phyloP scores from a whole-genome alignment of 495 filamentous ascomycete species.

The Daldinia vernicosa region DNA sequence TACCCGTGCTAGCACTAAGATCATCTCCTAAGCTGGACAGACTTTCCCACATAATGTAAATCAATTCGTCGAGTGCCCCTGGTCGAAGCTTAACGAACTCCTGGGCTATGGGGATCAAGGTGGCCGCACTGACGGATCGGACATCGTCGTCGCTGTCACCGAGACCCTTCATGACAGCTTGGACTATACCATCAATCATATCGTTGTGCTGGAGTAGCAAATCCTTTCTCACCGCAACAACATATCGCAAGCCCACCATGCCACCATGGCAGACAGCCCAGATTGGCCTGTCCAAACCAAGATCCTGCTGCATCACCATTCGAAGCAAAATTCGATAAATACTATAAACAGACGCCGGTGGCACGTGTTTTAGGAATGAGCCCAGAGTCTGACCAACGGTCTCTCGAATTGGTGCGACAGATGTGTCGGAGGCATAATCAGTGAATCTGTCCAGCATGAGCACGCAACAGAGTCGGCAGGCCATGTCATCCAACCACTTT shows the following conservation, averaged over 20 bases:
- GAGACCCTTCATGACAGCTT: constrained; percentile 92
- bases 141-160: constrained; percentile 94
- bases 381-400: constrained; percentile 96
- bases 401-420: constrained; percentile 94
- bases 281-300: constrained; percentile 71
- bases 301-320: constrained; percentile 90
- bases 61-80: constrained; percentile 76
- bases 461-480: constrained; percentile 90
- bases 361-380: constrained; percentile 82
- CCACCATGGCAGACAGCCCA: constrained; percentile 98
- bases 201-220: constrained; percentile 80
- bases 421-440: constrained; percentile 96
- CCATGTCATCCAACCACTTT: constrained; percentile 89
- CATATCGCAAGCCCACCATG: constrained; percentile 94
- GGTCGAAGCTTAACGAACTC: constrained; percentile 89
- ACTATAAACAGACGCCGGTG: constrained; percentile 75
- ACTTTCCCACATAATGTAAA: constrained; percentile 97
- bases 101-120: constrained; percentile 91
- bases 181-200: constrained; percentile 92
- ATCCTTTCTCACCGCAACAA: constrained; percentile 94
- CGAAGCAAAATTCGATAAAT: constrained; percentile 83
- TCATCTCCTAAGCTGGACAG: constrained; percentile 95
- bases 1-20: constrained; percentile 94
- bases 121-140: constrained; percentile 94
- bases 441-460: constrained; percentile 98